Base-by-base conservation (phyloP, 345 rosid species). In the Zanthoxylum bungeanum region DNA sequence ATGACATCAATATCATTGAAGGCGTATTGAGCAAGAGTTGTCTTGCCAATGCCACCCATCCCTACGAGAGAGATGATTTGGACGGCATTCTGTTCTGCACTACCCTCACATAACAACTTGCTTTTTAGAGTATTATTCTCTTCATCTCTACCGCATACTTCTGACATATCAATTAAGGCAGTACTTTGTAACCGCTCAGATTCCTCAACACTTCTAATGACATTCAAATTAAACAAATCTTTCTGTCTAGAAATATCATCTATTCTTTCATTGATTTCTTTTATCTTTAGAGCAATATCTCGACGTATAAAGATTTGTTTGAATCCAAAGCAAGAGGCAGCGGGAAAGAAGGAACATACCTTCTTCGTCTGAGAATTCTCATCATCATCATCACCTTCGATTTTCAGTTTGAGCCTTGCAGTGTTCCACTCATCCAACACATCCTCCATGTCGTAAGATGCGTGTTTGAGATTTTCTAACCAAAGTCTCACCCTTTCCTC, bases 351-450 rank as follows among this genome's bases (percentile, higher is more conserved):
- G 21, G 4, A 30, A 4, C 57, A 31, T 9, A 65, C 69, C 57
- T 65, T 65, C 44, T n/a, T n/a, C n/a, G n/a, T 65, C 14, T 58
- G 46, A 34, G 3, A 1, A 44, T 44, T 44, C 19, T 6, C 49
- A 44, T 50, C 59, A 49, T 6, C 49, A 44, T 50, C 59, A 49
- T 4, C 36, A 8, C 51, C 63, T 52, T 68, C 25, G 7, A 36
- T 55, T 27, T 39, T 51, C 52, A 68, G 2, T 27, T 68, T 55
- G 9, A 68, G 37, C 37, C 36, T 66, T 31, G 70, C 70, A 2
- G 70, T 66, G 44, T 10, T 49, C 70, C 70, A 66, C n/a, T 66
- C 70, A 50, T 66, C 70, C 42, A 66, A 33, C 58, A 50, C 58
- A 42, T 64, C 68, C 16, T 64, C 68, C 34, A 42, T 64, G 70